Evolutionary conservation across 148 eudicot genomes (phyloP).

Genomic region (Rhododendron kiyosumense): DNA sequence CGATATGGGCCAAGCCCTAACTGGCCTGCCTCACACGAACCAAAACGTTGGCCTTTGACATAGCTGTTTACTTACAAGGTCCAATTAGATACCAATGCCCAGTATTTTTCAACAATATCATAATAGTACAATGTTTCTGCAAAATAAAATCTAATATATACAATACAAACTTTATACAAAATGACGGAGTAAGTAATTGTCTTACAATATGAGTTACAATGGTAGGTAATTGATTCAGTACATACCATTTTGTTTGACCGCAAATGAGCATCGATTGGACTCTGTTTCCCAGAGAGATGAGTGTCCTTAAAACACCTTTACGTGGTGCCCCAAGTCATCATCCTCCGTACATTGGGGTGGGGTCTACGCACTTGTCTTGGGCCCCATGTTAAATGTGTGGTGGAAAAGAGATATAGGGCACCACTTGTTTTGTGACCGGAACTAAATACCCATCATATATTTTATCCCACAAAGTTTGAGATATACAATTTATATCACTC

Average conservation of each 20-base stretch:
- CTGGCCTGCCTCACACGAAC: neutral
- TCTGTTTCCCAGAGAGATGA: too few species aligned
- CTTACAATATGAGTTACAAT: neutral
- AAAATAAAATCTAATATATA: neutral
- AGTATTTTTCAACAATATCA: neutral
- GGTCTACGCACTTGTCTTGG: too few species aligned
- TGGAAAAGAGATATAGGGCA: too few species aligned
- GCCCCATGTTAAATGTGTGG: too few species aligned
- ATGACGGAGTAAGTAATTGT: neutral
- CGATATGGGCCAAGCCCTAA: neutral
- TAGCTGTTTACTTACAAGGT: neutral
- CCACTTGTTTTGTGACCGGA: neutral
- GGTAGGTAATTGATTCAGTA: neutral
- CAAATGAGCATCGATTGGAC: neutral
- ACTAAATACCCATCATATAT: neutral
- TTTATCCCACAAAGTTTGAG: neutral
- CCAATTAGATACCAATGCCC: neutral
- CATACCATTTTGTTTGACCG: neutral
- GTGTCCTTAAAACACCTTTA: accelerated
- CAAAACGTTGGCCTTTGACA: neutral
- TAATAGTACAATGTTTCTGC: neutral
- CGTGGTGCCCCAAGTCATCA: too few species aligned
- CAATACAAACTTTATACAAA: neutral
- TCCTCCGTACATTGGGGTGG: too few species aligned
- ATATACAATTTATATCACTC: neutral